Evolutionary conservation across 2,329 filamentous ascomycete species (phyloP).

Genomic region (Cercospora zeina): DNA sequence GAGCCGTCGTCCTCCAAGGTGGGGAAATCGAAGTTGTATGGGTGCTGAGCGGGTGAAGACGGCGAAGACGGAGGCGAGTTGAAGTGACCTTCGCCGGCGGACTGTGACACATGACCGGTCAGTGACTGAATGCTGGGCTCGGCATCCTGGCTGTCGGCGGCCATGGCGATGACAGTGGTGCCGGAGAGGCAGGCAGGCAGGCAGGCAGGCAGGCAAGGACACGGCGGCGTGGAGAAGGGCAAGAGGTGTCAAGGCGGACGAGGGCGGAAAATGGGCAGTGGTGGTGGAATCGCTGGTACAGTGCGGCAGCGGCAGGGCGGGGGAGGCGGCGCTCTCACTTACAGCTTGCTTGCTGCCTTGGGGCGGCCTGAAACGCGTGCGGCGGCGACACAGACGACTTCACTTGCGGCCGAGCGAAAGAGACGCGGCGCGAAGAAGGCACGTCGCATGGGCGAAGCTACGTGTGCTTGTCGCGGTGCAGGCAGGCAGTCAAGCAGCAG

Average conservation of each 20-base stretch:
- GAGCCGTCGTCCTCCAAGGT: constrained; percentile 37
- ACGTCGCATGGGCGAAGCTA: background rate
- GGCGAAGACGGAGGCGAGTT: constrained; percentile 5
- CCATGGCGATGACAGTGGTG: background rate
- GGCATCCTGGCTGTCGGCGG: background rate
- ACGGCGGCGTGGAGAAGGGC: background rate
- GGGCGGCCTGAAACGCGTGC: background rate
- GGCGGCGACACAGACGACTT: background rate
- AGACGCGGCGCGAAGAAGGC: background rate
- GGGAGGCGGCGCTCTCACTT: background rate
- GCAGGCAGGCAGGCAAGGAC: background rate
- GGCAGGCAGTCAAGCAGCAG: background rate
- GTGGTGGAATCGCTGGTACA: background rate
- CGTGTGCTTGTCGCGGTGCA: background rate
- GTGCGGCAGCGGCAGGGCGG: background rate
- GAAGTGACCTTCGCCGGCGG: constrained; percentile 7
- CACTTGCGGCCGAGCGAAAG: background rate
- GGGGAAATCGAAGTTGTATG: constrained; percentile 34
- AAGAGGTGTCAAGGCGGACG: background rate
- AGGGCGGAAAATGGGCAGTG: background rate
- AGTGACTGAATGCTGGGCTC: constrained; percentile 9
- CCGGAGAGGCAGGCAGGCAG: background rate
- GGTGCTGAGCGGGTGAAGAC: constrained; percentile 14
- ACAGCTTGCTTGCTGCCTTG: constrained; percentile 1
- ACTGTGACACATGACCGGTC: constrained; percentile 26